A percentile compares a stretch with the other conserved stretches of the same genome.
Evolutionary conservation across 2,329 filamentous ascomycete genomes (phyloP).

Genomic region (Fusarium hostae): DNA sequence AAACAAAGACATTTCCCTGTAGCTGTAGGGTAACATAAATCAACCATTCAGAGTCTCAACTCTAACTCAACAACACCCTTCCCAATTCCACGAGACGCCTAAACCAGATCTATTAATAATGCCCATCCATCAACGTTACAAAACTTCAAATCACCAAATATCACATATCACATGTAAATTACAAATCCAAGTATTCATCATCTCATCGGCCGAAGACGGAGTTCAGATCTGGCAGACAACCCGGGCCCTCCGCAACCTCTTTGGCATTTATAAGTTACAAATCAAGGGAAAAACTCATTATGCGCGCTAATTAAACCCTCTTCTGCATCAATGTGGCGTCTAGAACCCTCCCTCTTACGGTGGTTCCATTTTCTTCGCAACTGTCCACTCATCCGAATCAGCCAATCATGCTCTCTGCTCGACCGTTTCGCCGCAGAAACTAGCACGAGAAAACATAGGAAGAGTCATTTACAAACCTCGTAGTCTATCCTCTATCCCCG

Average conservation of each 20-base stretch:
- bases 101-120: neutral
- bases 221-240: constrained; percentile 6
- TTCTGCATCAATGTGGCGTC: constrained; percentile 3
- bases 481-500: constrained; percentile 17
- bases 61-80: neutral
- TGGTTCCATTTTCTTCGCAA: constrained; percentile 31
- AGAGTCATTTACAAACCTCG: constrained; percentile 36
- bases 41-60: constrained; percentile 15
- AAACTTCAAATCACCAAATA: too few species aligned
- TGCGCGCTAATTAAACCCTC: constrained; percentile 27
- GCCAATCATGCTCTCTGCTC: constrained; percentile 40
- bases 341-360: constrained; percentile 8
- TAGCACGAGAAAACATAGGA: constrained; percentile 30
- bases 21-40: neutral
- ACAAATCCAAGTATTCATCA: neutral
- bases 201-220: constrained; percentile 40
- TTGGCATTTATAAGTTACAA: neutral
- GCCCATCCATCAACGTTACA: neutral
- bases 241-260: constrained; percentile 24
- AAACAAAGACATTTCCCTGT: neutral
- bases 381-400: constrained; percentile 42
- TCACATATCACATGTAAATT: neutral
- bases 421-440: constrained; percentile 40
- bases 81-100: neutral
- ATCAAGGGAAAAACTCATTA: constrained; percentile 7